These are phyloP conservation scores for Tremellales sp. DNA, from an alignment of 1,284 basidiomycete species.

Conservation along the genomic window DNA sequence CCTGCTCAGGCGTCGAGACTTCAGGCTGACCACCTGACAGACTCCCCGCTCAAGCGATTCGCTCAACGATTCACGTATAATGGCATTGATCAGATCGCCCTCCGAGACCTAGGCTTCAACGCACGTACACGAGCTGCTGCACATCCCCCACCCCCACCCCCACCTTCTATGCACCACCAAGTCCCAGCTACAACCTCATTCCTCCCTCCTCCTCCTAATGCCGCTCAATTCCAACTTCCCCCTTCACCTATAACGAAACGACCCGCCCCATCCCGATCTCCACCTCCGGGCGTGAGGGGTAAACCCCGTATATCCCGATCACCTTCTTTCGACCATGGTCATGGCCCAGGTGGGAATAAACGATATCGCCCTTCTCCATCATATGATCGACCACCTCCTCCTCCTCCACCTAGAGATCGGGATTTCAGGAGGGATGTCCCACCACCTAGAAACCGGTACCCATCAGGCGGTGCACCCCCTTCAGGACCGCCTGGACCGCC, in stretches of 20 bases:
- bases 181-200: slow-evolving; percentile 9
- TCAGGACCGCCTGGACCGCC: background rate
- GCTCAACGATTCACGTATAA: slow-evolving; percentile 85
- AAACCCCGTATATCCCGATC: too few relatives aligned
- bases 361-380: slow-evolving; percentile 7
- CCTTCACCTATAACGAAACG: background rate
- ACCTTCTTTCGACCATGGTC: background rate
- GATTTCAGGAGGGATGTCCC: background rate
- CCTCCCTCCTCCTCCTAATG: background rate
- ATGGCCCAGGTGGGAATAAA: background rate
- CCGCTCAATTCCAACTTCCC: background rate
- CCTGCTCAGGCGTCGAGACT: background rate
- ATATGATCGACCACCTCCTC: slow-evolving; percentile 1
- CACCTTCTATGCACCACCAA: background rate
- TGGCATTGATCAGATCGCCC: slow-evolving; percentile 81
- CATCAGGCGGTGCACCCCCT: slow-evolving; percentile 2
- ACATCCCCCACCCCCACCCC: slow-evolving; percentile 7
- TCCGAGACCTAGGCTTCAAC: slow-evolving; percentile 76
- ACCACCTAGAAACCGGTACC: slow-evolving; percentile 6
- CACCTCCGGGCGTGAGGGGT: too few relatives aligned
- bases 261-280: background rate
- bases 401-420: slow-evolving; percentile 5
- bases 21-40: slow-evolving; percentile 50
- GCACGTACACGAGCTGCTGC: slow-evolving; percentile 18
- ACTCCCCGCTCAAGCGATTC: slow-evolving; percentile 85